Percentiles rank a stretch among this genome's conserved stretches.
Conservation (phyloP, 2,329 filamentous ascomycete genomes). For the Dactylellina sp. region DNA sequence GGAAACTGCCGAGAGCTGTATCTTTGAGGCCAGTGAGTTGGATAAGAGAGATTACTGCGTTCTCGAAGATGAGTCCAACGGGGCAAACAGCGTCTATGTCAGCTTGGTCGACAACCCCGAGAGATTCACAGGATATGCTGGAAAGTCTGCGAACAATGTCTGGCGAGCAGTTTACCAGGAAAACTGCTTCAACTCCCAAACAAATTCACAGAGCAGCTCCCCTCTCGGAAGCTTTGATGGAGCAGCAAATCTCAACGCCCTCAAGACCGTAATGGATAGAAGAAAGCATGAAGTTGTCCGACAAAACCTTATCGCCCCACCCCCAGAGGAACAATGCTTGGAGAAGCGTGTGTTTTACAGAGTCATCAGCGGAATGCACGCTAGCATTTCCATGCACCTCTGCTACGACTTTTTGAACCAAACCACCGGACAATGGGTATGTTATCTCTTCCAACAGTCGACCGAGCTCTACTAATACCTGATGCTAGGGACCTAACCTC, state of each 20-base stretch:
- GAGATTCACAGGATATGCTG: conserved; percentile 92
- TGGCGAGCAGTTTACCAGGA: conserved; percentile 98
- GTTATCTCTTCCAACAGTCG: background rate
- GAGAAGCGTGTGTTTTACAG: conserved; percentile 99
- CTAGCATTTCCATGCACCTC: conserved; percentile 93
- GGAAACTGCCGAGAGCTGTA: conserved; percentile 90
- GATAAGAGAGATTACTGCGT: conserved; percentile 89
- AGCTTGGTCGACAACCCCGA: conserved; percentile 93
- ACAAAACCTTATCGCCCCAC: conserved; percentile 69
- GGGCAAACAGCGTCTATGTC: conserved; percentile 83
- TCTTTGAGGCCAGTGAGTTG: conserved; percentile 78
- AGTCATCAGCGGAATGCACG: conserved; percentile 96
- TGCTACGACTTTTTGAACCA: conserved; percentile 98
- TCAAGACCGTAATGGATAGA: conserved; percentile 68
- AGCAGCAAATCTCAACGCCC: conserved; percentile 68
- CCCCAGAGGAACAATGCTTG: conserved; percentile 89
- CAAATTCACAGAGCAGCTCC: conserved; percentile 61
- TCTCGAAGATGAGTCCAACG: conserved; percentile 87
- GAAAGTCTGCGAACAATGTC: conserved; percentile 84
- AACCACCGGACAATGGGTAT: conserved; percentile 84
- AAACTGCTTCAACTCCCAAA: conserved; percentile 80
- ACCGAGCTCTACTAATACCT: too few species aligned
- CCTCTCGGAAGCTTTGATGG: conserved; percentile 21
- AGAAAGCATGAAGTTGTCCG: conserved; percentile 57
- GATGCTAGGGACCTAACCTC: conserved; percentile 81